Conservation (phyloP, 352 stramenopile species). For the Globisporangium takayamanum region DNA sequence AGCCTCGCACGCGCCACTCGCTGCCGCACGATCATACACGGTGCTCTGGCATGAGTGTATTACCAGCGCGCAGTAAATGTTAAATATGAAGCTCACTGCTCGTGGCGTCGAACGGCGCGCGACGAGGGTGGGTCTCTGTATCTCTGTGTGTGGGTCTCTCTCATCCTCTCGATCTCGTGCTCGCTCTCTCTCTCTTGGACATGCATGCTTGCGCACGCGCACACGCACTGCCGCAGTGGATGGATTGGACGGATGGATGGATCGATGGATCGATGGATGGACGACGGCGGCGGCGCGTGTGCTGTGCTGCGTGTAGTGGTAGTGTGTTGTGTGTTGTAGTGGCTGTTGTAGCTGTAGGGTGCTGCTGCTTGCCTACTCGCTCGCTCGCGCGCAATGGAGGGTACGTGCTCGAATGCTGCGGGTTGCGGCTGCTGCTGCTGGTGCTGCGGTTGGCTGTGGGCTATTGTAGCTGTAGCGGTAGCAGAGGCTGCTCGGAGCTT, state of each 20-base stretch:
- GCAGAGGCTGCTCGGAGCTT: no score
- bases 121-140: not conserved
- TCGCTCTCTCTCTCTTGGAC: conserved; percentile 1
- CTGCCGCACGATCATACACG: conserved; percentile 5
- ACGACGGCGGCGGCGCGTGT: no score
- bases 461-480: not conserved
- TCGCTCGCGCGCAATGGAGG: not conserved
- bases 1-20: not conserved
- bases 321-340: not conserved
- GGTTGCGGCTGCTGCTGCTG: not conserved
- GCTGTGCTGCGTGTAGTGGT: no score
- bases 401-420: not conserved
- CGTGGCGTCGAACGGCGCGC: not conserved
- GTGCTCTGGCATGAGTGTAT: conserved; percentile 15
- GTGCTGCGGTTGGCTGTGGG: not conserved
- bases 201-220: conserved; percentile 1
- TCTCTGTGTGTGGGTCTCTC: not conserved
- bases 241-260: no score
- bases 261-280: no score
- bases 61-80: not conserved
- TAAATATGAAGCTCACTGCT: conserved; percentile 11
- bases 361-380: not conserved
- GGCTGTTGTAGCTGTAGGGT: not conserved
- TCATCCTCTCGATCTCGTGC: no score
- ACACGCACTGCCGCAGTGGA: conserved; percentile 2